Conservation (phyloP, 352 stramenopile genomes). For the Phytophthora pinifolia region DNA sequence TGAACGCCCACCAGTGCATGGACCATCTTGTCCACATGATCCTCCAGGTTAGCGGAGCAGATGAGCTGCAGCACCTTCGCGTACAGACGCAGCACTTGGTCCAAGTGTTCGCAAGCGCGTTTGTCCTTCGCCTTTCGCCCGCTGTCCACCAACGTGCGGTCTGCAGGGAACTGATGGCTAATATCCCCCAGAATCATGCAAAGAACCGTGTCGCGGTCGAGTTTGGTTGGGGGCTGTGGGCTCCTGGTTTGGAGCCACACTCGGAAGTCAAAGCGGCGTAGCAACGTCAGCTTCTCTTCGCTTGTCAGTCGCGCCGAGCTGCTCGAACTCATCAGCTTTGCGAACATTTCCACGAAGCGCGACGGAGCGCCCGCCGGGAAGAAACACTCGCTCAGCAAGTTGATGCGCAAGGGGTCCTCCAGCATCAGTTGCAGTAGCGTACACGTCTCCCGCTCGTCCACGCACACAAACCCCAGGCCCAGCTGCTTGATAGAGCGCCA, state of each 20-base stretch:
- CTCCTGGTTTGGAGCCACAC: constrained; percentile 67
- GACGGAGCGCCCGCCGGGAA: constrained; percentile 67
- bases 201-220: constrained; percentile 81
- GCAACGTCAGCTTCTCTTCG: constrained; percentile 71
- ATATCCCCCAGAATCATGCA: constrained; percentile 80
- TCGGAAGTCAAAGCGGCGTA: constrained; percentile 78
- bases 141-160: constrained; percentile 31
- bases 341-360: constrained; percentile 88
- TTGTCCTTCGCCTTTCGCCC: constrained; percentile 17
- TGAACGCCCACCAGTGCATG: constrained; percentile 79
- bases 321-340: constrained; percentile 79
- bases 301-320: constrained; percentile 63
- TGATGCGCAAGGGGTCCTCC: constrained; percentile 79
- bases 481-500: constrained; percentile 85
- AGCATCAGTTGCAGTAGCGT: constrained; percentile 84
- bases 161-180: constrained; percentile 50
- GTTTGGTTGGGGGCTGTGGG: constrained; percentile 54
- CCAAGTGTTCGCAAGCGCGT: constrained; percentile 24
- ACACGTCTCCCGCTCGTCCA: constrained; percentile 83
- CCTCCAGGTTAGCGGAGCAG: constrained; percentile 60
- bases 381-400: constrained; percentile 82
- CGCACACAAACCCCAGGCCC: constrained; percentile 73
- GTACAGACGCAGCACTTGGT: constrained; percentile 73
- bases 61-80: constrained; percentile 71
- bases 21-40: constrained; percentile 83